Percentiles rank a stretch among this genome's conserved stretches.
Conservation (phyloP, 2,329 filamentous ascomycete species). For the Davidsoniella neocaledoniae region DNA sequence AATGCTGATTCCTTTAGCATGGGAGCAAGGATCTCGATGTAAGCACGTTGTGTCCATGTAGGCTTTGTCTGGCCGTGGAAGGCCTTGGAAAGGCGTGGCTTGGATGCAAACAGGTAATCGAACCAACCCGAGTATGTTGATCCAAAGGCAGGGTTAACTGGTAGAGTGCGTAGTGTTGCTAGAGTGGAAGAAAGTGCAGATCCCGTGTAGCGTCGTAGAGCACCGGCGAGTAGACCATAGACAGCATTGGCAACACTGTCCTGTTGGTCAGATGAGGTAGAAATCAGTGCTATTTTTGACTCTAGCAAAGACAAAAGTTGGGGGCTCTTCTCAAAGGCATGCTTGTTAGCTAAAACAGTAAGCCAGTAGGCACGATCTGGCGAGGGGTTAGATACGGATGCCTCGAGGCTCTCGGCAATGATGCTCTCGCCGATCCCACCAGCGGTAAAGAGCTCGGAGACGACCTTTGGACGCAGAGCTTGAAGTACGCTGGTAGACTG, state of each 20-base stretch:
- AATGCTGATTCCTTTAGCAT: slow-evolving; percentile 27
- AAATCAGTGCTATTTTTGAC: slow-evolving; percentile 1
- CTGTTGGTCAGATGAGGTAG: neutral
- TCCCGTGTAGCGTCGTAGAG: slow-evolving; percentile 23
- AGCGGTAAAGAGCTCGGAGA: slow-evolving; percentile 22
- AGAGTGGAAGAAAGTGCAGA: slow-evolving; percentile 21
- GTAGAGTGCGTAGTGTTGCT: slow-evolving; percentile 22
- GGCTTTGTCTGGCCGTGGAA: slow-evolving; percentile 28
- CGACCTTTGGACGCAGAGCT: slow-evolving; percentile 20
- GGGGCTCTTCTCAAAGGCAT: slow-evolving; percentile 21
- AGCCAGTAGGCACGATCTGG: slow-evolving; percentile 18
- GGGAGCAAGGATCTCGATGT: slow-evolving; percentile 28
- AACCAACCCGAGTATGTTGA: slow-evolving; percentile 26
- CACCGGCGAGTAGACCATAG: slow-evolving; percentile 18
- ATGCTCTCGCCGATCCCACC: slow-evolving; percentile 21
- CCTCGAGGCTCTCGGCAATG: slow-evolving; percentile 13
- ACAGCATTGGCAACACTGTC: slow-evolving; percentile 14
- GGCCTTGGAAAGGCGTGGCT: slow-evolving; percentile 23
- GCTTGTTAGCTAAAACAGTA: slow-evolving; percentile 29
- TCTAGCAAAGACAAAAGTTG: slow-evolving; percentile 14
- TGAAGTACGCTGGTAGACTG: slow-evolving; percentile 25
- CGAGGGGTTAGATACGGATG: neutral
- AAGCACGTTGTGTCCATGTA: slow-evolving; percentile 33
- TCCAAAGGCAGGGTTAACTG: slow-evolving; percentile 19
- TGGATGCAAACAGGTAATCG: slow-evolving; percentile 26